Base-by-base conservation (phyloP, 2,329 filamentous ascomycete genomes). In the Dendrostoma leiphaemia region DNA sequence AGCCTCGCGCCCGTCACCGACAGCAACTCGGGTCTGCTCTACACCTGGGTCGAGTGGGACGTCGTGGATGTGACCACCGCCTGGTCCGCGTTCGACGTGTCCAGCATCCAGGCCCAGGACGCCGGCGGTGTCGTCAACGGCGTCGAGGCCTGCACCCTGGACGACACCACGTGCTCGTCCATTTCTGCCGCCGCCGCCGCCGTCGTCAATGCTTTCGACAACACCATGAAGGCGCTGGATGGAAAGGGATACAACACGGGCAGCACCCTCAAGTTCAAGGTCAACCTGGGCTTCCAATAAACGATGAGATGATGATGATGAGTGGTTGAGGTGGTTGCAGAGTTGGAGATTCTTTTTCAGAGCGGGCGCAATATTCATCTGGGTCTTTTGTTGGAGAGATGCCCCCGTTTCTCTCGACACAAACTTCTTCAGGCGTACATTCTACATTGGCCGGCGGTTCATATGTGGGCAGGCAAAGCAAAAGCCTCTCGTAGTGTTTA, bases 1-100 rank as follows among this genome's bases (percentile, higher is more conserved):
- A 53, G 53, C 45, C 12, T 26, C n/a, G 35, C 23, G 21, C 62
- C 76, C 10, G 64, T 68, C 32, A 58, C 59, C 56, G 79, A 74
- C 51, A 1, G 5, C 3, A 58, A 62, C 46, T 76, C 77, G 58
- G 70, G 76, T 63, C 75, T 68, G 54, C 70, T 71, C 48, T 67
- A 68, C 58, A 72, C 72, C 53, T 82, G 79, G 78, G 60, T 72
- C 64, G 79, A 82, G 71, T 76, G 73, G 50, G 73, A 74, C 44
- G 74, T 59, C 56, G 75, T 72, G 69, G 32, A 58, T 0, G 65
- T 65, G 67, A 82, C 82, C 73, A 51, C 61, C n/a, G 68, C 64
- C 52, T 79, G 74, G 74, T 79, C 74, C 3, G 79, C 79, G 37
- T 75, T 73, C 54, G 79, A 82, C 53, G 77, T 74, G 58, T 80